Conservation (phyloP, 2,329 filamentous ascomycete genomes). For the Venturia carpophila region DNA sequence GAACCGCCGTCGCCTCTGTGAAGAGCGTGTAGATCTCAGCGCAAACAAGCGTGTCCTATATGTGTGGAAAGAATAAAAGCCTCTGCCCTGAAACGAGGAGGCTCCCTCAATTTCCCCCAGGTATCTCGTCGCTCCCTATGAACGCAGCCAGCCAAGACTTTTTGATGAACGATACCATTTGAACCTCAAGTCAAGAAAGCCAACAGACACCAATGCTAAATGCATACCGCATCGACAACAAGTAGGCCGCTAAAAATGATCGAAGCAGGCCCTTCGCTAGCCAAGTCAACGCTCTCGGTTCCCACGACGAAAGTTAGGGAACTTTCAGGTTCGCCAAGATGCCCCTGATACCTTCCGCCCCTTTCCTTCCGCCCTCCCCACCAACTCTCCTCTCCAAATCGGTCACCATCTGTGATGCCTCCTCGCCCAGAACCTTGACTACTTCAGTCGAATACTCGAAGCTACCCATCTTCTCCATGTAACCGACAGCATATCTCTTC, state of each 20-base stretch:
- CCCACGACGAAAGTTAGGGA: background rate
- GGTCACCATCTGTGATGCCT: conserved; percentile 37
- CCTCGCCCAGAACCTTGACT: conserved; percentile 37
- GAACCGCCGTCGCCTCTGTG: too few relatives aligned
- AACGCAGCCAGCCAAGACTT: too few relatives aligned
- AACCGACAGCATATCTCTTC: conserved; percentile 81
- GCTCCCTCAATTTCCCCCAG: too few relatives aligned
- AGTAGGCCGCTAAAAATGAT: background rate
- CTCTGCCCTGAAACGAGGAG: too few relatives aligned
- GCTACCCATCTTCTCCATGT: conserved; percentile 84
- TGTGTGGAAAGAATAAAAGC: too few relatives aligned
- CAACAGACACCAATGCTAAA: background rate
- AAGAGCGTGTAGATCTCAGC: too few relatives aligned
- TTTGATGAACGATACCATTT: too few relatives aligned
- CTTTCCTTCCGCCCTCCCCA: conserved; percentile 25
- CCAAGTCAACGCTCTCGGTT: background rate
- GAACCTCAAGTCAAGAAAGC: too few relatives aligned
- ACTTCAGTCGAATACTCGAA: conserved; percentile 75
- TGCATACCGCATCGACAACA: background rate
- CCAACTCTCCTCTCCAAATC: conserved; percentile 32
- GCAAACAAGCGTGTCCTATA: too few relatives aligned
- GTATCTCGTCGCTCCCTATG: too few relatives aligned
- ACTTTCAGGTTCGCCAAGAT: conserved; percentile 35
- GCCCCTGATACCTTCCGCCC: conserved; percentile 32
- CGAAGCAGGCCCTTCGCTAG: background rate